phyloP scores from a whole-genome alignment of 768 basidiomycete species.

The Leccinum uliginosum region DNA sequence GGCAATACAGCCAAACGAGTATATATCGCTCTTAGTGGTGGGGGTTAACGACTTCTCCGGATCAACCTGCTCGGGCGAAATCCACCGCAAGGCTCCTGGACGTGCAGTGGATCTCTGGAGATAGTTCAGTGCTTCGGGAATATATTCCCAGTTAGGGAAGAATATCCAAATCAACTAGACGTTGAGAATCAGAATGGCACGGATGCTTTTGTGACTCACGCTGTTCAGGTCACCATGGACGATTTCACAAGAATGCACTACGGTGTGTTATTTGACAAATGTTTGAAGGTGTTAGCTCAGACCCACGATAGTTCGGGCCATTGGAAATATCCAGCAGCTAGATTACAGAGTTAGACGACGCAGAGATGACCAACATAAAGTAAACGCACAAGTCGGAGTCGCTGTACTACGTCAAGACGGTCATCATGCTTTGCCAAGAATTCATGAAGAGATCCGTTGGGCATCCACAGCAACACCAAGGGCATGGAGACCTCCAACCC shows the following conservation, averaged over 20 bases:
- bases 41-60: not conserved
- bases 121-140: not conserved
- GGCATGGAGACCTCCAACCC: not conserved
- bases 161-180: not conserved
- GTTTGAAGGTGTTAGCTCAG: not conserved
- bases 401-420: not conserved
- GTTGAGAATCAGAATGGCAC: not conserved
- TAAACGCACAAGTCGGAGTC: not conserved
- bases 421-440: not conserved
- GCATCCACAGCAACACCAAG: not conserved
- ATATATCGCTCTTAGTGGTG: not conserved
- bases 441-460: not conserved
- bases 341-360: not conserved
- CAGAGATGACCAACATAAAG: not conserved
- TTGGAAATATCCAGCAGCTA: not conserved
- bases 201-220: not conserved
- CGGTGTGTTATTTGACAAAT: not conserved
- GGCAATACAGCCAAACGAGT: not conserved
- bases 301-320: not conserved
- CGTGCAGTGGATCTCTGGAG: not conserved
- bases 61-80: not conserved
- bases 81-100: not conserved
- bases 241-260: not conserved
- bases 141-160: not conserved
- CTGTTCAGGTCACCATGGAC: slow-evolving; percentile 1